These are phyloP conservation scores for Globisporangium emineosum DNA, from an alignment of 352 stramenopile genomes.

Conservation along the genomic window DNA sequence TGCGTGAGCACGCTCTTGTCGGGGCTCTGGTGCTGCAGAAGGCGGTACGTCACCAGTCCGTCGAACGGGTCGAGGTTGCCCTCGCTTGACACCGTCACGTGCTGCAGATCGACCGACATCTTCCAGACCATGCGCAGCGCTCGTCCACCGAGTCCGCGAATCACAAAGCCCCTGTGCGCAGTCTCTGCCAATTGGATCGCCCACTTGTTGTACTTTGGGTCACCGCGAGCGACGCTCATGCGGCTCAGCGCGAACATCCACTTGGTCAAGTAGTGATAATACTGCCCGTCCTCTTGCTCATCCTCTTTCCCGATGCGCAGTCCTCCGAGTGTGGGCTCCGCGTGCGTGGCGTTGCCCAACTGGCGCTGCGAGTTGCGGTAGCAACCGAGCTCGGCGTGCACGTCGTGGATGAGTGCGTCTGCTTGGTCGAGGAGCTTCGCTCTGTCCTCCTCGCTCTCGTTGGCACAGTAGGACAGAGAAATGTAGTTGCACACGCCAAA, in stretches of 20 bases:
- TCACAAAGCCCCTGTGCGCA: conserved; percentile 23
- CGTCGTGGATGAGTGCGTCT: conserved; percentile 22
- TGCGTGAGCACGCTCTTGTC: conserved; percentile 13
- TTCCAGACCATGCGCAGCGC: conserved; percentile 36
- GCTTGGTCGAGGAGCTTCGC: conserved; percentile 24
- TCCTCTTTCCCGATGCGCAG: conserved; percentile 35
- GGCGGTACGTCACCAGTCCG: conserved; percentile 23
- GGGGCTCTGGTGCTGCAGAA: conserved; percentile 22
- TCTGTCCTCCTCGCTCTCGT: neutral
- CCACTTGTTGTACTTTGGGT: conserved; percentile 23
- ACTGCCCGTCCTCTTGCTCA: conserved; percentile 31
- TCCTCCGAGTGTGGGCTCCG: conserved; percentile 20
- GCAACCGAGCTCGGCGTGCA: conserved; percentile 26
- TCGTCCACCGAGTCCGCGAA: conserved; percentile 16
- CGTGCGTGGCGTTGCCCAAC: conserved; percentile 9
- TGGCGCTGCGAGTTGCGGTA: conserved; percentile 18
- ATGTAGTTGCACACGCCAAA: conserved; percentile 34
- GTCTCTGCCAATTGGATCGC: conserved; percentile 22
- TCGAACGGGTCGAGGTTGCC: conserved; percentile 33
- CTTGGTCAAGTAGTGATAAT: conserved; percentile 40
- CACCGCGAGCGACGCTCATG: conserved; percentile 19
- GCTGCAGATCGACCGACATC: conserved; percentile 29
- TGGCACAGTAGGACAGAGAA: conserved; percentile 19
- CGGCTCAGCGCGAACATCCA: conserved; percentile 38
- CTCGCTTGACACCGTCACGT: conserved; percentile 26